These are phyloP conservation scores for Clarireedia hainanense DNA, from an alignment of 2,329 filamentous ascomycete species.

Conservation along the genomic window DNA sequence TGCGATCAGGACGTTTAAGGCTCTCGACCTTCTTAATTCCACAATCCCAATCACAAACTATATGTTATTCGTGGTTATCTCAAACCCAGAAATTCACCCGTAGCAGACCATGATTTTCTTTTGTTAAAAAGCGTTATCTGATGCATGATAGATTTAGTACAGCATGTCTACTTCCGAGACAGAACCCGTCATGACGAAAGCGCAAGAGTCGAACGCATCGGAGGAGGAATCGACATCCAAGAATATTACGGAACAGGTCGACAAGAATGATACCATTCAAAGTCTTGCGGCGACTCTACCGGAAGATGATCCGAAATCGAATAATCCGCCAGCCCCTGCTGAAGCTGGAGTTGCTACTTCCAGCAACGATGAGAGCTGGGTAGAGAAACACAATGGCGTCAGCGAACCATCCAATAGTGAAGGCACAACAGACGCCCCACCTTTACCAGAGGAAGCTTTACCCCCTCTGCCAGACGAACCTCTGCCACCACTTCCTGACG, in stretches of 20 bases:
- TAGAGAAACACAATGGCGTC: constrained; percentile 13
- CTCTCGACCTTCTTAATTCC: neutral
- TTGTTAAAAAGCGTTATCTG: constrained; percentile 8
- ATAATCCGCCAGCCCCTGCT: neutral
- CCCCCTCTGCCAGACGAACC: constrained; percentile 19
- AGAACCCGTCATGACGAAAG: constrained; percentile 3
- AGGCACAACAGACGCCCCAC: constrained; percentile 9
- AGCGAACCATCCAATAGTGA: constrained; percentile 5
- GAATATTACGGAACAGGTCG: constrained; percentile 1
- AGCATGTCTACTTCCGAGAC: constrained; percentile 9
- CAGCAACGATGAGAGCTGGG: constrained; percentile 9
- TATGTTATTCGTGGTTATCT: neutral
- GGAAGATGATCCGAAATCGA: neutral
- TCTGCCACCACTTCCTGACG: constrained; percentile 23
- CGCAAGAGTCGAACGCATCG: neutral
- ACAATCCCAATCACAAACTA: neutral
- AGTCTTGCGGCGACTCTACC: neutral
- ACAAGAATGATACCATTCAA: neutral
- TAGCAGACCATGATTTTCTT: constrained; percentile 7
- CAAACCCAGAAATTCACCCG: neutral
- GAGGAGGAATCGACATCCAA: neutral
- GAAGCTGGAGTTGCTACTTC: constrained; percentile 9
- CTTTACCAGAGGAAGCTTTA: constrained; percentile 30
- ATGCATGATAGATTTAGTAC: constrained; percentile 9
- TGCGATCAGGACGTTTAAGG: neutral